Conservation (phyloP, 2,329 filamentous ascomycete genomes). For the Plenodomus lindquistii region DNA sequence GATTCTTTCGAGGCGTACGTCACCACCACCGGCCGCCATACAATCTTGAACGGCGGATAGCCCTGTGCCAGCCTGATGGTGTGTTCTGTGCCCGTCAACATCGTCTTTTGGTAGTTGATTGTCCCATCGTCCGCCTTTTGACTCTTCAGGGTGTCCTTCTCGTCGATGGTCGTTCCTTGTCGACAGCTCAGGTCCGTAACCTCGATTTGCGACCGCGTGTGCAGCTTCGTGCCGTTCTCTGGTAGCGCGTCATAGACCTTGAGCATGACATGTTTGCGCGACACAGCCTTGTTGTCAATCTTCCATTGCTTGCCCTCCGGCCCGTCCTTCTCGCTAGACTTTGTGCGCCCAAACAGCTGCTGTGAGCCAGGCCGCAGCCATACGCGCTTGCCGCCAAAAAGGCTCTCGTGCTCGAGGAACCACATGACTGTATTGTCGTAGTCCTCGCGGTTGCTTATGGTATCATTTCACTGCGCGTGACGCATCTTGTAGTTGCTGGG, state of each 20-base stretch:
- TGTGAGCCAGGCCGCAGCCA: constrained; percentile 86
- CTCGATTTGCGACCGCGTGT: constrained; percentile 69
- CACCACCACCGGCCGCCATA: constrained; percentile 79
- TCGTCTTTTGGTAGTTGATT: constrained; percentile 28
- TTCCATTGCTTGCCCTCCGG: constrained; percentile 49
- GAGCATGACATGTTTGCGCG: constrained; percentile 83
- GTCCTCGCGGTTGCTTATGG: background rate
- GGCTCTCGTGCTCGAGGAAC: constrained; percentile 59
- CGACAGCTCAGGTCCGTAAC: constrained; percentile 81
- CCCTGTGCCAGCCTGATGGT: constrained; percentile 74
- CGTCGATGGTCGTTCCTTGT: constrained; percentile 79
- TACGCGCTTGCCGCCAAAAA: constrained; percentile 65
- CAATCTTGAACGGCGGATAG: constrained; percentile 67
- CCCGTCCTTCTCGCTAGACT: constrained; percentile 55
- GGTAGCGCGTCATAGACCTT: constrained; percentile 67
- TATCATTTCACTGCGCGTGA: background rate
- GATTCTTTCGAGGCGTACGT: constrained; percentile 77
- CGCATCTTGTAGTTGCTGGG: background rate
- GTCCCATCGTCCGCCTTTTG: constrained; percentile 50
- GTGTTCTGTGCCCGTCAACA: constrained; percentile 52
- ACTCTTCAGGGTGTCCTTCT: constrained; percentile 65
- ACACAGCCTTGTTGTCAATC: constrained; percentile 81
- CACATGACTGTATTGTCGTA: constrained; percentile 48
- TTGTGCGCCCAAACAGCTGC: constrained; percentile 83
- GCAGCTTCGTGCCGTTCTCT: constrained; percentile 67